Conservation (phyloP, 225 moss, liverwort and hornwort species). For the Polytrichum formosum region DNA sequence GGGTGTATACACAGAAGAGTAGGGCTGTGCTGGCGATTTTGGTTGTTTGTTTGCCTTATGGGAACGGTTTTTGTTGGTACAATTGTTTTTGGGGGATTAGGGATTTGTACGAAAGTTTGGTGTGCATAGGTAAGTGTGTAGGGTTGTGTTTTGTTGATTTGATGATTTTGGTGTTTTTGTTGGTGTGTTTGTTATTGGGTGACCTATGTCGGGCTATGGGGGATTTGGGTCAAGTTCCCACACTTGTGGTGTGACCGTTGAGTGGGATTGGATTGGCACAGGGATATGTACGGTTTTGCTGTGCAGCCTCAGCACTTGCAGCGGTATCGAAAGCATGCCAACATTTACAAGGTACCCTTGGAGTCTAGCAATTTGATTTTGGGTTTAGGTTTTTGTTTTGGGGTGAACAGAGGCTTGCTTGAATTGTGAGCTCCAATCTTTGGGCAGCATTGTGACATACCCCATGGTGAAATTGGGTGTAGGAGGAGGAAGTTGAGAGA, state of each 20-base stretch:
- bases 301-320: constrained; percentile 55
- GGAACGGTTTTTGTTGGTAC: too few species aligned
- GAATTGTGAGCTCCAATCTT: neutral
- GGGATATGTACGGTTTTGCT: constrained; percentile 41
- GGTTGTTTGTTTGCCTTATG: too few species aligned
- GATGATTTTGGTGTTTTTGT: neutral
- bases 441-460: neutral
- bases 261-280: constrained; percentile 15
- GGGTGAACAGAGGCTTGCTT: neutral
- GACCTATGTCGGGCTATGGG: neutral
- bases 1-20: too few species aligned
- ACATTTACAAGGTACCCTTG: constrained; percentile 31
- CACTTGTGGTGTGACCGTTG: neutral
- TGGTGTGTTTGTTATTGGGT: too few species aligned
- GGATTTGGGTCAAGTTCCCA: neutral
- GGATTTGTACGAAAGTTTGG: too few species aligned
- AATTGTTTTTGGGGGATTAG: too few species aligned
- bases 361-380: neutral
- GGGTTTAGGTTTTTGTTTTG: neutral
- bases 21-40: too few species aligned
- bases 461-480: constrained; percentile 3
- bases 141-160: neutral
- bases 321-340: constrained; percentile 25
- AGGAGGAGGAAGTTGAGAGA: constrained; percentile 81
- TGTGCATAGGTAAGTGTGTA: too few species aligned